Evolutionary conservation across 306 rosid genomes (phyloP).

Genomic region (Corylus avellana): DNA sequence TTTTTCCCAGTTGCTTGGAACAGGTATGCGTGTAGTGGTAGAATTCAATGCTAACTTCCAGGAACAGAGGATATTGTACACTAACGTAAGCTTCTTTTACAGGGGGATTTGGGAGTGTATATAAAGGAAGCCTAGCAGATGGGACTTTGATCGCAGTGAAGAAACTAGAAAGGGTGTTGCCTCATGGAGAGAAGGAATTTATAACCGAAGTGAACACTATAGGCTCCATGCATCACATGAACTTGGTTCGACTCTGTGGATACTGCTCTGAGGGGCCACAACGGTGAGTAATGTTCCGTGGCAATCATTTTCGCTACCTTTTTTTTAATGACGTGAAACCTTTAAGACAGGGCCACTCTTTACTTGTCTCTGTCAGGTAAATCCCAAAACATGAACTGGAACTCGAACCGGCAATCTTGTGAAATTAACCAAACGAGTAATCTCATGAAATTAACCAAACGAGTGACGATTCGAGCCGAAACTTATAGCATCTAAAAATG

Average conservation of each 20-base stretch:
- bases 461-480: no score
- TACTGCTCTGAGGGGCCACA: conserved; percentile 86
- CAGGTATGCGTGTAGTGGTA: conserved; percentile 39
- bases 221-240: conserved; percentile 98
- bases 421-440: no score
- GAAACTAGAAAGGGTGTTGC: conserved; percentile 87
- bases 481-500: not conserved
- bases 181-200: conserved; percentile 95
- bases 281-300: conserved; percentile 44
- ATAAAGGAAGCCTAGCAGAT: conserved; percentile 90
- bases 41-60: not conserved
- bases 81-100: conserved; percentile 29
- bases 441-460: no score
- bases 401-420: no score
- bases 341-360: no score
- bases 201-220: conserved; percentile 93
- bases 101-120: conserved; percentile 97
- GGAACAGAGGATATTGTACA: conserved; percentile 1
- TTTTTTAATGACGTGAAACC: no score
- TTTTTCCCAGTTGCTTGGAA: conserved; percentile 77
- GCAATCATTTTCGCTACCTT: not conserved
- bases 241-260: conserved; percentile 87
- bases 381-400: no score
- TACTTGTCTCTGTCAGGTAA: no score
- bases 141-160: conserved; percentile 84